Percentiles rank a stretch among this genome's conserved stretches.
phyloP scores from a whole-genome alignment of 345 rosid genomes.

The Aethionema arabicum region DNA sequence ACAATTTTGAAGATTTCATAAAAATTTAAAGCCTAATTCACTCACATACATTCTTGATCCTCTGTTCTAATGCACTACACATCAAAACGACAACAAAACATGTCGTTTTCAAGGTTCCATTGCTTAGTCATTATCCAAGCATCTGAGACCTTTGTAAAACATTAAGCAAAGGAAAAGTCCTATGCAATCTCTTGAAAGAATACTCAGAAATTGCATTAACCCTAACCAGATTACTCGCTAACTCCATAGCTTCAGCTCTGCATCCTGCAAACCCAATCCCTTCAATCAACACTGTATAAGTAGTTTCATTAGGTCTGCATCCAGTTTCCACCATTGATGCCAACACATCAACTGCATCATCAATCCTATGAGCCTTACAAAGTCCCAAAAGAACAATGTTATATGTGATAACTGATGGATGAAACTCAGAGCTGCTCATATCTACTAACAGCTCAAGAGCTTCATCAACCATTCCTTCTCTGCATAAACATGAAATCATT shows the following conservation, averaged over 20 bases:
- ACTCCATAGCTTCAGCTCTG: conserved; percentile 69
- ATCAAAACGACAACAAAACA: not conserved
- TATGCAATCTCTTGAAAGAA: conserved; percentile 56
- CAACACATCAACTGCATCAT: conserved; percentile 64
- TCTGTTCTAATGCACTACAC: no score
- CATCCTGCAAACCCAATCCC: conserved; percentile 76
- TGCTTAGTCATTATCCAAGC: conserved; percentile 35
- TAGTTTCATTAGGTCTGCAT: conserved; percentile 78
- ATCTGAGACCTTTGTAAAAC: conserved; percentile 48
- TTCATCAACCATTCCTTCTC: conserved; percentile 85
- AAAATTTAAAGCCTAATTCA: no score
- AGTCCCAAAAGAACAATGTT: conserved; percentile 73
- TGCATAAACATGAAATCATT: conserved; percentile 74
- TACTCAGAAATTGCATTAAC: conserved; percentile 57
- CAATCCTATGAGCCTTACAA: conserved; percentile 64
- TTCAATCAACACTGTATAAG: conserved; percentile 60
- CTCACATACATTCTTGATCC: no score
- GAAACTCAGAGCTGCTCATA: conserved; percentile 60
- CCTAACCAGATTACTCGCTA: conserved; percentile 51
- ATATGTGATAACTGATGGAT: conserved; percentile 64
- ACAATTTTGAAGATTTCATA: no score
- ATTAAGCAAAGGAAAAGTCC: conserved; percentile 65
- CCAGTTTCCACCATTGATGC: conserved; percentile 62
- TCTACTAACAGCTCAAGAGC: conserved; percentile 63
- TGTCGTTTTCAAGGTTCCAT: not conserved